Conservation (phyloP, 106 monocot species). For the Dendrobium catenatum region DNA sequence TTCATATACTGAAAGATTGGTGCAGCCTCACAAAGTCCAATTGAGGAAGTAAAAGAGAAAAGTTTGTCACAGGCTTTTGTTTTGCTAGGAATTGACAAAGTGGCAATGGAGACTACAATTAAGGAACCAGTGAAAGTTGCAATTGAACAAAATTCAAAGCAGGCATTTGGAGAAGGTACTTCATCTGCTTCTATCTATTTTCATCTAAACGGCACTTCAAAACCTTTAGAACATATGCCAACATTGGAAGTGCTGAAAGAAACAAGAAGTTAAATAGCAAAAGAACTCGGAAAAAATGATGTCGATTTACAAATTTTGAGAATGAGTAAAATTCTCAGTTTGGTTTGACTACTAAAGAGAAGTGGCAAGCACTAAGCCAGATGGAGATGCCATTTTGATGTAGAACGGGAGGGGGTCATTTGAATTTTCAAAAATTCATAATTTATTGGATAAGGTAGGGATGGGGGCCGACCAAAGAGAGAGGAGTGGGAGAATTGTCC, state of each 20-base stretch:
- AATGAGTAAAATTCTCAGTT: not conserved
- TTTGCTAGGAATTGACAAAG: constrained; percentile 5
- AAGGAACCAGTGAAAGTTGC: constrained; percentile 16
- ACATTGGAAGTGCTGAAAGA: constrained; percentile 11
- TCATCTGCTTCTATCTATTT: constrained; percentile 23
- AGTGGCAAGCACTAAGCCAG: not conserved
- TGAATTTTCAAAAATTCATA: too few species aligned
- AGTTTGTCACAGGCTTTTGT: constrained; percentile 12
- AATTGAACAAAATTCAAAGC: constrained; percentile 13
- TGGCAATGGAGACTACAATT: constrained; percentile 7
- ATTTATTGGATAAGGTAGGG: too few species aligned
- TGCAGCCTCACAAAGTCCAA: constrained; percentile 9
- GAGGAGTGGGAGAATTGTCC: too few species aligned
- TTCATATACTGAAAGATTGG: constrained; percentile 41
- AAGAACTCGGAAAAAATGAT: too few species aligned
- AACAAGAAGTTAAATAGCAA: constrained; percentile 2
- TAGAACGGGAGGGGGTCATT: too few species aligned
- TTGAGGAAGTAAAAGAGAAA: constrained; percentile 17
- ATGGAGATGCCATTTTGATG: not conserved
- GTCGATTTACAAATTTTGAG: too few species aligned
- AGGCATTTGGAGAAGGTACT: constrained; percentile 21
- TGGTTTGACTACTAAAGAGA: not conserved
- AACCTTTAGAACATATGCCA: constrained; percentile 11
- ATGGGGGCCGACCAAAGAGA: too few species aligned
- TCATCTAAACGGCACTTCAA: constrained; percentile 7